Evolutionary conservation across 305 asterid species (phyloP).

Genomic region (Solanum hybrid): DNA sequence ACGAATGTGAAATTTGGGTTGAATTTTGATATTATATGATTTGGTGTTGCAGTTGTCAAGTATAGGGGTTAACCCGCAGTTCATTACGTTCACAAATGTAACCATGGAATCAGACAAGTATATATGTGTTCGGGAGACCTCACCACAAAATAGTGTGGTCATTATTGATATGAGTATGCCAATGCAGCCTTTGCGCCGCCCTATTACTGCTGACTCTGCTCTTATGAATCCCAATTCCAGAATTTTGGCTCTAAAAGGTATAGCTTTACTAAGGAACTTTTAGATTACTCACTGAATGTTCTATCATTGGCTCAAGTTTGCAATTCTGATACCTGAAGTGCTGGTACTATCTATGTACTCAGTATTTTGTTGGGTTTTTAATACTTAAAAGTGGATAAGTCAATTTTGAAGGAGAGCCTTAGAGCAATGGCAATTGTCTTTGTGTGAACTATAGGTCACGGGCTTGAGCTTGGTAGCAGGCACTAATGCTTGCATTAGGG

Average conservation of each 20-base stretch:
- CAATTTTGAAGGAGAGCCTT: not conserved
- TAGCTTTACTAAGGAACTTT: not conserved
- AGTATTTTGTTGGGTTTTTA: not conserved
- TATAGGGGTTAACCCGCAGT: constrained; percentile 90
- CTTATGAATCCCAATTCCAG: constrained; percentile 92
- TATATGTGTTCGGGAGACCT: constrained; percentile 92
- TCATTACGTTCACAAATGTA: constrained; percentile 94
- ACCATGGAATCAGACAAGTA: constrained; percentile 98
- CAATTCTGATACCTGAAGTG: not conserved
- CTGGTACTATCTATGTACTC: not conserved
- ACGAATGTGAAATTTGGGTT: not conserved
- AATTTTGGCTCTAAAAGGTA: constrained; percentile 88
- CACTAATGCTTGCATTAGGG: not conserved
- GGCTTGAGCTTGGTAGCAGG: not conserved
- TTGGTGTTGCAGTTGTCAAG: constrained; percentile 77
- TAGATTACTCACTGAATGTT: not conserved
- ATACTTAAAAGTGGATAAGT: not conserved
- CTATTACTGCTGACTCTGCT: constrained; percentile 98
- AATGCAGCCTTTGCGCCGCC: constrained; percentile 91
- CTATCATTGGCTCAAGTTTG: not conserved
- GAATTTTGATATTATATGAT: constrained; percentile 21
- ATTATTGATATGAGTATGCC: constrained; percentile 97
- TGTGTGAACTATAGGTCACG: not conserved
- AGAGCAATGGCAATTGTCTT: not conserved
- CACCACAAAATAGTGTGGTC: constrained; percentile 93